These are phyloP conservation scores for Cercospora zeae-maydis DNA, from an alignment of 2,329 filamentous ascomycete species.

Conservation along the genomic window DNA sequence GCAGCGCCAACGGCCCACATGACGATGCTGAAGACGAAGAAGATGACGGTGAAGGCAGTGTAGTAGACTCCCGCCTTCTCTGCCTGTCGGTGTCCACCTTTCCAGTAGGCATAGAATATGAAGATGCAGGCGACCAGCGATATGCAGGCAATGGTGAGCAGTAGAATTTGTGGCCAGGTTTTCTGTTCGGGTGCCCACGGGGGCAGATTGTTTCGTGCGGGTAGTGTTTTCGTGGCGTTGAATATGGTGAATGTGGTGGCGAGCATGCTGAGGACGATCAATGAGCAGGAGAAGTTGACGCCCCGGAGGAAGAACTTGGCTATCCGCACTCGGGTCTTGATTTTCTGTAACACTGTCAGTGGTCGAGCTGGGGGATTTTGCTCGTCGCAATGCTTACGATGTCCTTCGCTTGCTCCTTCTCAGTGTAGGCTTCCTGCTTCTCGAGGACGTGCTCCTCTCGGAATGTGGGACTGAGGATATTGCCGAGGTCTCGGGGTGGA, in stretches of 20 bases:
- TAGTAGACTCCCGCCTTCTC: constrained; percentile 96
- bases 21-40: constrained; percentile 88
- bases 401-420: constrained; percentile 83
- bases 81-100: constrained; percentile 79
- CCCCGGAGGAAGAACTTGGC: constrained; percentile 94
- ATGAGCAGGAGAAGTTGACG: constrained; percentile 93
- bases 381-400: constrained; percentile 61
- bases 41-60: constrained; percentile 85
- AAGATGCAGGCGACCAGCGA: constrained; percentile 75
- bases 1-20: constrained; percentile 89
- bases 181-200: constrained; percentile 78
- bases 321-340: constrained; percentile 85
- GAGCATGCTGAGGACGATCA: constrained; percentile 90
- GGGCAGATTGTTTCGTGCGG: constrained; percentile 73
- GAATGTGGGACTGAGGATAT: constrained; percentile 88
- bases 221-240: constrained; percentile 74
- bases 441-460: constrained; percentile 80
- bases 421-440: constrained; percentile 74
- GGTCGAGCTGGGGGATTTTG: not conserved
- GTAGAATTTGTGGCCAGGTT: constrained; percentile 83
- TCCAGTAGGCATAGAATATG: constrained; percentile 82
- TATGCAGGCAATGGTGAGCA: constrained; percentile 73
- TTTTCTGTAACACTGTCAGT: constrained; percentile 63
- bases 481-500: constrained; percentile 64
- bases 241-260: constrained; percentile 88